A percentile compares a stretch with the other conserved stretches of the same genome.
Evolutionary conservation across 345 rosid genomes (phyloP).

Genomic region (Eucalyptus marginata): DNA sequence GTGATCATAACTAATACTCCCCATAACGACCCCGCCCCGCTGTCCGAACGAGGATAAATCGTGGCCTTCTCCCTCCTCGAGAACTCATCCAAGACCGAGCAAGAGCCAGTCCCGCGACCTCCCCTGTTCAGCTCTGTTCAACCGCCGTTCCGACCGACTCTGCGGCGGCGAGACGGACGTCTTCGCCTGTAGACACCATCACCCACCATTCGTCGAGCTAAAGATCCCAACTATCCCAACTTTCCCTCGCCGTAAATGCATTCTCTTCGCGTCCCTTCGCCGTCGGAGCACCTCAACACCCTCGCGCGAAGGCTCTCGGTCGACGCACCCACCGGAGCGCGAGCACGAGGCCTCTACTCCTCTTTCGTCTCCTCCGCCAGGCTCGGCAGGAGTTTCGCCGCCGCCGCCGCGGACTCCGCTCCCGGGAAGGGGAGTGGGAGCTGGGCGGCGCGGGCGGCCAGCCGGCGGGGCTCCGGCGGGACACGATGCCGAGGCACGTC

Average conservation of each 20-base stretch:
- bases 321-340: background rate
- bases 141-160: background rate
- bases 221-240: background rate
- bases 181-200: background rate
- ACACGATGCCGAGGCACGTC: constrained; percentile 65
- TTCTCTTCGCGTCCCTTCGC: background rate
- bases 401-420: background rate
- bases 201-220: background rate
- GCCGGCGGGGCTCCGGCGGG: constrained; percentile 36
- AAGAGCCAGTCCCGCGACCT: background rate
- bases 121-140: background rate
- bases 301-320: background rate
- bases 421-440: background rate
- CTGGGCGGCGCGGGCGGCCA: background rate
- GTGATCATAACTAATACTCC: background rate
- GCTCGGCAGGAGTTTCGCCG: background rate
- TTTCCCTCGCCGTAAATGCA: background rate
- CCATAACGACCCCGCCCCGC: background rate
- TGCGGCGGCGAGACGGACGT: background rate
- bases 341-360: background rate
- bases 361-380: background rate
- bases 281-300: background rate
- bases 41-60: fast-evolving
- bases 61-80: background rate
- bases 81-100: background rate